These are phyloP conservation scores for Botryotinia convoluta DNA, from an alignment of 2,329 filamentous ascomycete genomes.

Conservation along the genomic window DNA sequence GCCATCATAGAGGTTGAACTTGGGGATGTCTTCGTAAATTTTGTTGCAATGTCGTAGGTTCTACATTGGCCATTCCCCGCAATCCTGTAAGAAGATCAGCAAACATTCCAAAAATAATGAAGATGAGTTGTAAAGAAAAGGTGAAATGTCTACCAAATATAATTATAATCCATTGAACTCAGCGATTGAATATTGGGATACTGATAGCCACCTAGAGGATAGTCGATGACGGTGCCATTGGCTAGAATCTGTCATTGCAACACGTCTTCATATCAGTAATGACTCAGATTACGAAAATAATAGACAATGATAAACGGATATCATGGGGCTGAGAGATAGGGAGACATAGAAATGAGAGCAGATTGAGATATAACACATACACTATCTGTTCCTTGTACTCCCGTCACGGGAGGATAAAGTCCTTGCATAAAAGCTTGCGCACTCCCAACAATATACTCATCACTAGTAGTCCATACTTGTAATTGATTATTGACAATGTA, in stretches of 20 bases:
- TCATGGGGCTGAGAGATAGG: neutral
- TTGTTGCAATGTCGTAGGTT: slow-evolving; percentile 26
- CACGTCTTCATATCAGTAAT: neutral
- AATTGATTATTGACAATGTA: slow-evolving; percentile 34
- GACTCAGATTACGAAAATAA: neutral
- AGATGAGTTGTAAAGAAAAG: neutral
- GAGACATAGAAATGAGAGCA: neutral
- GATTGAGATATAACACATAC: slow-evolving; percentile 1
- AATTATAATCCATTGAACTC: slow-evolving; percentile 10
- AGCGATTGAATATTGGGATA: slow-evolving; percentile 52
- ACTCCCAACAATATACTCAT: slow-evolving; percentile 58
- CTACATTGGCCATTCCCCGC: slow-evolving; percentile 31
- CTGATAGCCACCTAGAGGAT: slow-evolving; percentile 76
- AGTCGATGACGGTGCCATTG: slow-evolving; percentile 58
- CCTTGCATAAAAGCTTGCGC: slow-evolving; percentile 80
- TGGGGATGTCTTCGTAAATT: slow-evolving; percentile 10
- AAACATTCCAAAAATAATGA: neutral
- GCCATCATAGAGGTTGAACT: neutral
- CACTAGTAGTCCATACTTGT: slow-evolving; percentile 42
- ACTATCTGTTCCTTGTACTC: neutral
- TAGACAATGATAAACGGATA: neutral
- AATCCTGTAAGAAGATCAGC: slow-evolving; percentile 25
- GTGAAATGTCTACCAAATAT: neutral
- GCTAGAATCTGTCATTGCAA: slow-evolving; percentile 47
- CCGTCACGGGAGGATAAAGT: slow-evolving; percentile 65